Conservation (phyloP, 257 asterid species). For the Plectranthus barbatus region DNA sequence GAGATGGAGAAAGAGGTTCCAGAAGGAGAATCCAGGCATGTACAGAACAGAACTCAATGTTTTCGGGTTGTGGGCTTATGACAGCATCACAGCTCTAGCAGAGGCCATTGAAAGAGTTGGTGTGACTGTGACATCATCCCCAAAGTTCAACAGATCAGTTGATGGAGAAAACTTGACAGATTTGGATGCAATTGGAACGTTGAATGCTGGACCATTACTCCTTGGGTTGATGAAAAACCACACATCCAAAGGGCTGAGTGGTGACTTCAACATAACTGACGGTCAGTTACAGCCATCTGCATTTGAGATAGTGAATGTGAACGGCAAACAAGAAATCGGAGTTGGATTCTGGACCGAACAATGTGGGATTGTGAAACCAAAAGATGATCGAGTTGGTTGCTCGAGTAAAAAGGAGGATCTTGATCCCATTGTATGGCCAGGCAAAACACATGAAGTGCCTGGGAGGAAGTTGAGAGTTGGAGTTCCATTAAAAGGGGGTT, state of each 20-base stretch:
- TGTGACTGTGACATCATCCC: not conserved
- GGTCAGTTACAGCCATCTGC: slow-evolving; percentile 29
- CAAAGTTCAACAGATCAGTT: not conserved
- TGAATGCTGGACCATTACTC: slow-evolving; percentile 25
- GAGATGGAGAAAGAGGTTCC: slow-evolving; percentile 15
- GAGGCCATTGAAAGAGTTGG: slow-evolving; percentile 24
- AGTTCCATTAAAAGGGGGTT: slow-evolving; percentile 26
- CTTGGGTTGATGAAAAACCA: slow-evolving; percentile 12
- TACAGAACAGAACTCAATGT: slow-evolving; percentile 25
- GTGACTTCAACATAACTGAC: slow-evolving; percentile 25
- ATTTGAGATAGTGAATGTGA: slow-evolving; percentile 31
- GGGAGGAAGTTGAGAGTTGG: slow-evolving; percentile 31
- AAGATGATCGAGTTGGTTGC: not conserved
- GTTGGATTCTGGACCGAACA: slow-evolving; percentile 38
- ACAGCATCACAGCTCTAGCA: slow-evolving; percentile 30
- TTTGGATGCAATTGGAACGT: slow-evolving; percentile 27
- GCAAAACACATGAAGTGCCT: slow-evolving; percentile 19
- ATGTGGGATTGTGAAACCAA: not conserved
- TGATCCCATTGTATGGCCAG: slow-evolving; percentile 35
- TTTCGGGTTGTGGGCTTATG: slow-evolving; percentile 53
- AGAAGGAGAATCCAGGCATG: slow-evolving; percentile 26
- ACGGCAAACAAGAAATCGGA: slow-evolving; percentile 15
- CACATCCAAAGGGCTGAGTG: slow-evolving; percentile 30
- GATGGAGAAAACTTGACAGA: slow-evolving; percentile 14
- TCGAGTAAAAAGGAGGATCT: slow-evolving; percentile 20